Evolutionary conservation across 1,139 yeast genomes (phyloP), one percentile per base, ranked within the genome.

Genomic region (Scheffersomyces quercinus): DNA sequence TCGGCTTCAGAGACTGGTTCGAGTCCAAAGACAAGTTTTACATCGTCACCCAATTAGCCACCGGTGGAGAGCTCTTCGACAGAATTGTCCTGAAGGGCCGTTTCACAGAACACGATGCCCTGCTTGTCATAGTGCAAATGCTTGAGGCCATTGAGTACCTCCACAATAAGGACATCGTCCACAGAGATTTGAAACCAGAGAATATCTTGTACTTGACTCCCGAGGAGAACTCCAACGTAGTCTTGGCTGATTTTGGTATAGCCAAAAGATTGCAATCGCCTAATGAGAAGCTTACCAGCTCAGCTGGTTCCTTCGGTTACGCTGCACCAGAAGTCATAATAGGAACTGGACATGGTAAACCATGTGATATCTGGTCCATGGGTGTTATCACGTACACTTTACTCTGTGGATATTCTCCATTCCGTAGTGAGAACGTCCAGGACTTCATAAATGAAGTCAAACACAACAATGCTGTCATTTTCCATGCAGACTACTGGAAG

Each of bases 351-450:
- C 96, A 90, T 65, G 95, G 96, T 36, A 88, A 86, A 59, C 91
- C 96, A 2, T 90, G 96, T 63, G 97, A 54, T 61, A 77, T 90
- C 37, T 90, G 97, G 97, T 85, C 95, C 1, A 64, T 90, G 37
- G 97, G 97, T 20, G 96, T 90, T 8, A 88, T 93, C 41, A 82
- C 96, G 0, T 93, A 90, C 64, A 90, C 97, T 0, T 70, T 91
- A 42, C 75, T 93, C 41, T 89, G 95, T 57, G 99, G 99, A 1
- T 90, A 90, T 64, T 85, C 96, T 7, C 97, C 98, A 3, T 90
- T 91, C 67, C 72, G 91, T 40, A 82, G 96, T 1, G 97, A 91
- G 58, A 85, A 81, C 45, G 89, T 87, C 3, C 79, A 77, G 43
- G 96, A 88, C 50, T 91, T 91, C 59, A 67, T 91, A 40, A 79